Percentiles rank a stretch among this genome's conserved stretches.
These are phyloP conservation scores for Talaromyces sp. DNA, from an alignment of 2,329 filamentous ascomycete genomes.

Conservation along the genomic window DNA sequence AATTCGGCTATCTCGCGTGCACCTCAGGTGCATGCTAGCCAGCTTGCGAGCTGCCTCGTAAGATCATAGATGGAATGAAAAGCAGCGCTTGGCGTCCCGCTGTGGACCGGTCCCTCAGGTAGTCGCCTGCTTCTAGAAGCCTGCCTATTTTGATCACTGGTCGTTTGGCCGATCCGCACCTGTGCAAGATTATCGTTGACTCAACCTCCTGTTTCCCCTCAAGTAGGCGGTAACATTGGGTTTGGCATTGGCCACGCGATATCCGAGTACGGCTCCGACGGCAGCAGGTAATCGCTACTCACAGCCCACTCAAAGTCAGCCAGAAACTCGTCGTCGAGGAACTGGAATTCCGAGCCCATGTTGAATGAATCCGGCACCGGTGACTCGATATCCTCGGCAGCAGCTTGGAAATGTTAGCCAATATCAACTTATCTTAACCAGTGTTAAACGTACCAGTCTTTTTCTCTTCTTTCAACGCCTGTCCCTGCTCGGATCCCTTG, in stretches of 20 bases:
- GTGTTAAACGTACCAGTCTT: slow-evolving; percentile 6
- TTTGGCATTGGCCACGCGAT: slow-evolving; percentile 14
- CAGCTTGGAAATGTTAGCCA: neutral
- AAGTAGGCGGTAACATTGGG: neutral
- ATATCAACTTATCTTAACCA: neutral
- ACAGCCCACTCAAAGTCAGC: slow-evolving; percentile 36
- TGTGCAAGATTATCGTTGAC: neutral
- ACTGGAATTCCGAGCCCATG: slow-evolving; percentile 9
- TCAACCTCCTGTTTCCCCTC: neutral
- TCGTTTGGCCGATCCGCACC: no score
- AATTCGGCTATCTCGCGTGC: neutral
- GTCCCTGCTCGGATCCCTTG: slow-evolving; percentile 20
- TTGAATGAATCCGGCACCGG: slow-evolving; percentile 3
- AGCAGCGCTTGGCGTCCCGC: neutral
- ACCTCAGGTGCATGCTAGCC: no score
- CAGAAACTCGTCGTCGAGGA: slow-evolving; percentile 32
- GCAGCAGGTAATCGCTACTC: slow-evolving; percentile 24
- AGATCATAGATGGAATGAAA: neutral
- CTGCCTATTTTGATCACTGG: neutral
- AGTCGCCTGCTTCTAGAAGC: neutral
- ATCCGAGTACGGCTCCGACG: slow-evolving; percentile 19
- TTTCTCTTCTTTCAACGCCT: neutral
- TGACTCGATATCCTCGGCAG: neutral
- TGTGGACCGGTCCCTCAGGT: neutral
- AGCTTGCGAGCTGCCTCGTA: neutral